phyloP scores from a whole-genome alignment of 345 rosid species.

The Boechera retrofracta region DNA sequence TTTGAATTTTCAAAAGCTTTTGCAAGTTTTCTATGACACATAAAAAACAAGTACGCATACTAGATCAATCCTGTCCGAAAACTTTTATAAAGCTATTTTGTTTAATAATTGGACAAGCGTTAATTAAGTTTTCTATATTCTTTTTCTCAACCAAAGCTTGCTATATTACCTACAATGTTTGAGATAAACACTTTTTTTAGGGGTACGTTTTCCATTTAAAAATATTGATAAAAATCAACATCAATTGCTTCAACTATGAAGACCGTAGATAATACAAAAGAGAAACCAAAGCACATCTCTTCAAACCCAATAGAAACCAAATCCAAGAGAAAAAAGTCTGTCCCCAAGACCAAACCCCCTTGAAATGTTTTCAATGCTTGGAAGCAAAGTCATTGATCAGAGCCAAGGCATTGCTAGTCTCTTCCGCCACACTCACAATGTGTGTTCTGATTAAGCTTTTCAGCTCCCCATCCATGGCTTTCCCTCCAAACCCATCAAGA shows the following conservation, averaged over 20 bases:
- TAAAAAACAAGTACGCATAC: neutral
- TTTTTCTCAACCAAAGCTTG: neutral
- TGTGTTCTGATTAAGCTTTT: constrained; percentile 59
- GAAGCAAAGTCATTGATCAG: constrained; percentile 69
- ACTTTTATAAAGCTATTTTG: too few relatives aligned
- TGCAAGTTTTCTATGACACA: too few relatives aligned
- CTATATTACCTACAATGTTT: neutral
- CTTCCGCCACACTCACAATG: constrained; percentile 71
- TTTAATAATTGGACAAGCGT: neutral
- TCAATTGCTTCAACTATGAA: constrained; percentile 7
- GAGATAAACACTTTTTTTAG: neutral
- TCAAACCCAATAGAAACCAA: constrained; percentile 2
- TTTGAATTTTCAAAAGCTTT: too few relatives aligned
- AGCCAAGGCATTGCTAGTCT: constrained; percentile 87
- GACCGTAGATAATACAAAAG: constrained; percentile 20
- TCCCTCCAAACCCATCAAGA: constrained; percentile 80
- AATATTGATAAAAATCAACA: neutral
- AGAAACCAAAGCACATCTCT: constrained; percentile 10
- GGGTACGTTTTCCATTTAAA: too few relatives aligned
- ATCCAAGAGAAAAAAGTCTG: constrained; percentile 4
- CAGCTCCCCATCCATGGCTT: constrained; percentile 66
- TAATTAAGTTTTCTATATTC: too few relatives aligned
- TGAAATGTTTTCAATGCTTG: constrained; percentile 35
- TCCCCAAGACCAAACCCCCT: constrained; percentile 3
- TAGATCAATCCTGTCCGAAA: neutral